A percentile compares a stretch with the other conserved stretches of the same genome.
Conservation (phyloP, 768 basidiomycete genomes). For the Boletus subparvulus region DNA sequence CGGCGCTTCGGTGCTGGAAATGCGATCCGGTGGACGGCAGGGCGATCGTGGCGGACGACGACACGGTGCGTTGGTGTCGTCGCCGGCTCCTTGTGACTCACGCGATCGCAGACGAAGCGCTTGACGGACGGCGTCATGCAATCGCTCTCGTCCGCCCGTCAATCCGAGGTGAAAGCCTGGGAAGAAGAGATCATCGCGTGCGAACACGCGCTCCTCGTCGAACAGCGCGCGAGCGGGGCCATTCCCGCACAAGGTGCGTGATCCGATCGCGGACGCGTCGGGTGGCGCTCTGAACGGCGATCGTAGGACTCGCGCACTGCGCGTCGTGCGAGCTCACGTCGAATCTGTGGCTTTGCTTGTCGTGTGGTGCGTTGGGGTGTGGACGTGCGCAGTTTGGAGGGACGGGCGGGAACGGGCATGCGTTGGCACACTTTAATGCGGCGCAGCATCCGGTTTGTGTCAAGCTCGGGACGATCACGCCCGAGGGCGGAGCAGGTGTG, state of each 20-base stretch:
- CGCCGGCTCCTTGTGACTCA: neutral
- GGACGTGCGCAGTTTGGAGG: constrained; percentile 86
- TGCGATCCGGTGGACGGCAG: constrained; percentile 56
- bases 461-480: constrained; percentile 95
- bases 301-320: constrained; percentile 76
- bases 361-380: constrained; percentile 87
- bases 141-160: constrained; percentile 84
- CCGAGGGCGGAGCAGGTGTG: constrained; percentile 87
- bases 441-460: constrained; percentile 81
- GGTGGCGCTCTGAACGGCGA: neutral
- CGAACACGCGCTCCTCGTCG: constrained; percentile 68
- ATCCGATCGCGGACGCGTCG: neutral
- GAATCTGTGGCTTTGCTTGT: constrained; percentile 94
- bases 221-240: constrained; percentile 38
- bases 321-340: constrained; percentile 79
- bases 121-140: constrained; percentile 71
- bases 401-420: constrained; percentile 85
- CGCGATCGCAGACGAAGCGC: constrained; percentile 43
- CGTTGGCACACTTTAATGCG: constrained; percentile 69
- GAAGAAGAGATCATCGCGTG: constrained; percentile 91
- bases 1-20: constrained; percentile 72
- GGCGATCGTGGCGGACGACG: constrained; percentile 40
- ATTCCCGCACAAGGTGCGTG: constrained; percentile 29
- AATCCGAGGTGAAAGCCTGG: constrained; percentile 96
- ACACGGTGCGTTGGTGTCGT: constrained; percentile 30